Base-by-base conservation (phyloP, 257 asterid genomes). In the Gardenia jasminoides region DNA sequence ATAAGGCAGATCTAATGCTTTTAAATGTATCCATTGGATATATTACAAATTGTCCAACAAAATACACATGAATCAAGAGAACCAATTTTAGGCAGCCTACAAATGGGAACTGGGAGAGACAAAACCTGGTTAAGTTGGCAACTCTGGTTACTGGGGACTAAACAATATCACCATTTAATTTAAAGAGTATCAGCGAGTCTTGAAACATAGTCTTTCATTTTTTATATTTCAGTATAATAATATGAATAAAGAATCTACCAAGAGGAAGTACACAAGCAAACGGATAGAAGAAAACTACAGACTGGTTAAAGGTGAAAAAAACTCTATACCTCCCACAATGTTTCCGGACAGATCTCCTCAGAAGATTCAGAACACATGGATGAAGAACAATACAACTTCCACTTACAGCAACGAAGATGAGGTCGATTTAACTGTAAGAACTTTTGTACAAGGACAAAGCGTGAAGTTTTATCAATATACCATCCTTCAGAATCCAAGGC, bases 251-350 rank as follows among this genome's bases (percentile, higher is more conserved):
- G 17, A 41, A 59, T 58, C 71, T 59, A 44, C 30, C 67, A 43
- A 30, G 13, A 54, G 26, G 77, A 46, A 20, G 20, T 64, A 61
- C 16, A 47, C 10, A 67, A 77, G 54, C 4, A 28, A 50, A 67
- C 0, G 20, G 17, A 59, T 22, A 59, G 17, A 26, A 39, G 28
- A 61, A 10, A 68, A 26, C 22, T 43, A 67, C 16, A 41, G 22
- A 41, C n/a, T 72, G 12, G 61, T 36, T 11, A 26, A 41, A 58
- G 39, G 66, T 56, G 3, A 62, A 26, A 10, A 62, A 6, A 46
- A 62, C 13, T 62, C 78, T 82, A 5, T 86, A 94, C 98, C 97
- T 94, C 90, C 98, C 98, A 94, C 87, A 94, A 90, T 84, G 94
- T 94, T 80, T 90, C 91, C 13, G 94, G 92, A 80, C 97, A 85